Evolutionary conservation across 306 rosid species (phyloP).

Genomic region (Begonia loranthoides): DNA sequence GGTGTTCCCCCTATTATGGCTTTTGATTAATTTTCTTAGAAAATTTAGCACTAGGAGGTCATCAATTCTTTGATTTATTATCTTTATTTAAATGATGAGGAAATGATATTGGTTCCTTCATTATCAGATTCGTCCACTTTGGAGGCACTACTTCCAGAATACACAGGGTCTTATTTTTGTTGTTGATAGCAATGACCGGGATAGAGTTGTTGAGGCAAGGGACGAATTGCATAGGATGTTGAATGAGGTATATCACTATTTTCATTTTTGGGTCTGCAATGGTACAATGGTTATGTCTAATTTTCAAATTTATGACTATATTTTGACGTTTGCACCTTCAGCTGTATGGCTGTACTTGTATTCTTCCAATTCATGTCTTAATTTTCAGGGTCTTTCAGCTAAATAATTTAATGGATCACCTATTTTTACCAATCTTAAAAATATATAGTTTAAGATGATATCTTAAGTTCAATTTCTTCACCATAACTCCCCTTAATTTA

Average conservation of each 20-base stretch:
- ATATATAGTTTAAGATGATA: too few relatives aligned
- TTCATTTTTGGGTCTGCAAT: background rate
- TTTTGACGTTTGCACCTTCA: background rate
- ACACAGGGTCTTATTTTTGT: conserved; percentile 72
- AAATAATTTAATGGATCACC: too few relatives aligned
- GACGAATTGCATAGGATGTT: conserved; percentile 78
- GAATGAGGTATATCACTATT: conserved; percentile 44
- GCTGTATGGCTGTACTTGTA: background rate
- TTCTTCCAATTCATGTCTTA: too few relatives aligned
- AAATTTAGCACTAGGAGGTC: too few relatives aligned
- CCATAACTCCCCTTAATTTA: too few relatives aligned
- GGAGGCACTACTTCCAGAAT: conserved; percentile 86
- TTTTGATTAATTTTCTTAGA: too few relatives aligned
- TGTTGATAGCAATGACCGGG: conserved; percentile 70
- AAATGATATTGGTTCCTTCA: conserved; percentile 7
- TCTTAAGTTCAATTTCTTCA: too few relatives aligned
- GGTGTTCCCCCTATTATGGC: too few relatives aligned
- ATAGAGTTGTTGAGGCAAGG: conserved; percentile 66
- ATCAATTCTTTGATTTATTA: too few relatives aligned
- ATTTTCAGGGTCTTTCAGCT: too few relatives aligned
- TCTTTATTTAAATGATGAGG: conserved; percentile 9
- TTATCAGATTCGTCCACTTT: conserved; percentile 54
- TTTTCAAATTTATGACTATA: background rate
- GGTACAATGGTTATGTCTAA: too few relatives aligned
- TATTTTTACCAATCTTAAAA: too few relatives aligned